Percentiles rank a stretch among this genome's conserved stretches.
phyloP scores from a whole-genome alignment of 2,329 filamentous ascomycete genomes.

The Anthostomella pinea region DNA sequence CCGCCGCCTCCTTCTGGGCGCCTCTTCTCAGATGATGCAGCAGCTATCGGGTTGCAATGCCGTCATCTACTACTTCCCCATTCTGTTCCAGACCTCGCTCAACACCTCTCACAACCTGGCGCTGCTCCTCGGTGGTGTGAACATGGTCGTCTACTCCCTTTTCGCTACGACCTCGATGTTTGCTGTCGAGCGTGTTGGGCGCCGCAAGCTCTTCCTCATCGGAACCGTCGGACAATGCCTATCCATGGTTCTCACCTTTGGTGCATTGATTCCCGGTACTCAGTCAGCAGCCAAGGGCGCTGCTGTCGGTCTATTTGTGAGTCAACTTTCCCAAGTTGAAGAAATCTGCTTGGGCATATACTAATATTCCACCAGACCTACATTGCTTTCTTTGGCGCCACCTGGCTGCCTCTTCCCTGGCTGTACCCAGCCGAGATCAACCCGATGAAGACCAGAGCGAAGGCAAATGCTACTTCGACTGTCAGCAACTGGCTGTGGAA shows the following conservation, averaged over 20 bases:
- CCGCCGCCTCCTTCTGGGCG: slow-evolving; percentile 59
- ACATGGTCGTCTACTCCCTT: slow-evolving; percentile 33
- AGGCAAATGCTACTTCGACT: slow-evolving; percentile 53
- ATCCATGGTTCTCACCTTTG: slow-evolving; percentile 61
- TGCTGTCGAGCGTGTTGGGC: slow-evolving; percentile 45
- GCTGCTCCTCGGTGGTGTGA: slow-evolving; percentile 42
- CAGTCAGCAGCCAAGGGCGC: slow-evolving; percentile 62
- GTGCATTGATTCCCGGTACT: slow-evolving; percentile 61
- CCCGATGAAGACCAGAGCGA: slow-evolving; percentile 44
- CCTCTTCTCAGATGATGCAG: slow-evolving; percentile 59
- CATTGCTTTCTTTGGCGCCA: slow-evolving; percentile 66
- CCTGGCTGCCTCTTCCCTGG: slow-evolving; percentile 63
- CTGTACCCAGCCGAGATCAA: slow-evolving; percentile 55
- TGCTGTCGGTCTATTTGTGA: slow-evolving; percentile 60
- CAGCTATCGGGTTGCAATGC: slow-evolving; percentile 59
- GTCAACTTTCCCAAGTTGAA: slow-evolving; percentile 2
- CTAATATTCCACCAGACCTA: slow-evolving; percentile 43
- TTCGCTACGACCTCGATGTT: slow-evolving; percentile 39
- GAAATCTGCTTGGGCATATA: background rate
- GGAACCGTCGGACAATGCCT: slow-evolving; percentile 48
- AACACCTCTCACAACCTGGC: slow-evolving; percentile 42
- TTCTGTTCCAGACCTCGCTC: slow-evolving; percentile 49
- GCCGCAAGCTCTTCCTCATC: slow-evolving; percentile 44
- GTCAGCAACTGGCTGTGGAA: slow-evolving; percentile 46
- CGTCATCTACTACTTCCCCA: slow-evolving; percentile 58